These are phyloP conservation scores for Candida maris DNA, from an alignment of 805 yeast genomes.

Conservation along the genomic window DNA sequence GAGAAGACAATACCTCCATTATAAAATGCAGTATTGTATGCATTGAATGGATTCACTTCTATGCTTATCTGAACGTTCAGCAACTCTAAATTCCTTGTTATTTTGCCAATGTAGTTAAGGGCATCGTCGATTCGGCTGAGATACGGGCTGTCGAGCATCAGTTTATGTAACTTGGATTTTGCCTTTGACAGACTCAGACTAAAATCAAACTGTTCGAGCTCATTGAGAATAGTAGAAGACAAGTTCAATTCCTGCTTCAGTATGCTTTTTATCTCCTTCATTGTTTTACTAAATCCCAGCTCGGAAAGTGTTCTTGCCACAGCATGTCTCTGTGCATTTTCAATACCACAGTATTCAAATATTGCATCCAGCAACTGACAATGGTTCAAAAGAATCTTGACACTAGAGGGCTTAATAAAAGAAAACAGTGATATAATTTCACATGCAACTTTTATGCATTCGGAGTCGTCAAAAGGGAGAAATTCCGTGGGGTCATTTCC, in stretches of 20 bases:
- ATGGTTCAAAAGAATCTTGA: constrained; percentile 71
- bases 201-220: constrained; percentile 77
- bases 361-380: constrained; percentile 72
- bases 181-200: constrained; percentile 65
- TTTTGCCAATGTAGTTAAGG: constrained; percentile 56
- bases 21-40: constrained; percentile 78
- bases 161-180: constrained; percentile 54
- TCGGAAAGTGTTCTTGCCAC: constrained; percentile 75
- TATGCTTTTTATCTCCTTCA: constrained; percentile 49
- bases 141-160: constrained; percentile 73
- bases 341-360: constrained; percentile 77
- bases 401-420: constrained; percentile 54
- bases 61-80: constrained; percentile 52
- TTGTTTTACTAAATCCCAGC: constrained; percentile 63
- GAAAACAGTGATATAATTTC: constrained; percentile 68
- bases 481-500: constrained; percentile 26
- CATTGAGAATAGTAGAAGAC: constrained; percentile 78
- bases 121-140: constrained; percentile 59
- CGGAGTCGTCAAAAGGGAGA: constrained; percentile 73
- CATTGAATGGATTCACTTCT: constrained; percentile 75
- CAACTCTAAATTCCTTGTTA: constrained; percentile 48
- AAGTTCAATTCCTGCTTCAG: constrained; percentile 66
- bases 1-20: constrained; percentile 85
- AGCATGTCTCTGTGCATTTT: constrained; percentile 64
- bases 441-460: constrained; percentile 75